Percentiles rank a stretch among this genome's conserved stretches.
Conservation (phyloP, 2,329 filamentous ascomycete species). For the Aspergillus aculeatus region DNA sequence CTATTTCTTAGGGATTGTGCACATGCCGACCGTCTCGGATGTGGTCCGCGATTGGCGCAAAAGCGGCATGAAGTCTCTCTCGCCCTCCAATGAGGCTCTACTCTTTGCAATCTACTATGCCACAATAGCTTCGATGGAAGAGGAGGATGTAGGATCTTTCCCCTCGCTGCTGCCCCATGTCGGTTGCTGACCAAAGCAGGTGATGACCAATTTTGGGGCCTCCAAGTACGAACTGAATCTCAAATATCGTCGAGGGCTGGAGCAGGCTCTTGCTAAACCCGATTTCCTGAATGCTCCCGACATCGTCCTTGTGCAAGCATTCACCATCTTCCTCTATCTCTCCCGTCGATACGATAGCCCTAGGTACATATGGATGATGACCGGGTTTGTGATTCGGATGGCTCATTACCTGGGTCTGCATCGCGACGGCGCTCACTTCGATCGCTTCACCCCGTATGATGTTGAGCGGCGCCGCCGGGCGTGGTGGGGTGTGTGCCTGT, state of each 20-base stretch:
- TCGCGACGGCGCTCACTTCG: slow-evolving; percentile 51
- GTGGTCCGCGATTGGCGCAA: slow-evolving; percentile 36
- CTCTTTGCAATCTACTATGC: slow-evolving; percentile 60
- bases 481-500: slow-evolving; percentile 45
- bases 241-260: background rate
- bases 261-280: background rate
- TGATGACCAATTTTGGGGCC: background rate
- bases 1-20: slow-evolving; percentile 29
- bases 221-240: background rate
- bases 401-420: slow-evolving; percentile 57
- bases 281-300: background rate
- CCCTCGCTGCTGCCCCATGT: background rate
- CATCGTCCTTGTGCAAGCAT: background rate
- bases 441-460: slow-evolving; percentile 53
- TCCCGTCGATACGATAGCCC: slow-evolving; percentile 32
- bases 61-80: slow-evolving; percentile 31
- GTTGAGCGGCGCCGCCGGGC: slow-evolving; percentile 39
- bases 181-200: background rate
- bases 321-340: background rate
- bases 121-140: slow-evolving; percentile 56
- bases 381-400: slow-evolving; percentile 49
- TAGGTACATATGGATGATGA: slow-evolving; percentile 55
- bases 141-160: slow-evolving; percentile 50
- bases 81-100: slow-evolving; percentile 52
- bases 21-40: slow-evolving; percentile 31